Evolutionary conservation across 2,329 filamentous ascomycete species (phyloP).

Genomic region (Penicillium sp.): DNA sequence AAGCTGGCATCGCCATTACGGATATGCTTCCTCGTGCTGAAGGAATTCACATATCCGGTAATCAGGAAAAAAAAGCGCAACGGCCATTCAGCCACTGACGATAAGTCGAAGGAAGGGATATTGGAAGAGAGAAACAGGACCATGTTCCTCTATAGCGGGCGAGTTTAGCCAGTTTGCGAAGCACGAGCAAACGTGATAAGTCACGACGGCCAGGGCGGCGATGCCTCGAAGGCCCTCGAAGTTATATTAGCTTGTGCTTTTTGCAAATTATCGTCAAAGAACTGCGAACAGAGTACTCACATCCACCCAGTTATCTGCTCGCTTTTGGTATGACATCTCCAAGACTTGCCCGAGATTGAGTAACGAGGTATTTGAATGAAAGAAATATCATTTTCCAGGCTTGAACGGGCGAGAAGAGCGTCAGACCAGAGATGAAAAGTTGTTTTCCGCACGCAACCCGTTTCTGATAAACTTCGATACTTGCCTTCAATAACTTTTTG

Average conservation of each 20-base stretch:
- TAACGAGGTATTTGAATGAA: not conserved
- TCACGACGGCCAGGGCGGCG: conserved; percentile 47
- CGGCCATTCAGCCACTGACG: conserved; percentile 26
- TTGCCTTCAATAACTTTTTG: not conserved
- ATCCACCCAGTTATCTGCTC: conserved; percentile 16
- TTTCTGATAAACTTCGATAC: not conserved
- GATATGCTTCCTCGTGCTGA: conserved; percentile 29
- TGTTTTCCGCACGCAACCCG: not conserved
- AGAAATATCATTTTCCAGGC: not conserved
- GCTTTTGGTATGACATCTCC: conserved; percentile 1
- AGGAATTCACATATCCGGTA: conserved; percentile 34
- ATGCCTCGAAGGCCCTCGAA: conserved; percentile 46
- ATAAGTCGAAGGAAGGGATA: conserved; percentile 31
- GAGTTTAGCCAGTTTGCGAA: conserved; percentile 45
- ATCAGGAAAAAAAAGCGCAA: conserved; percentile 36
- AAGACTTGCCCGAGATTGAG: not conserved
- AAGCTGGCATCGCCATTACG: conserved; percentile 23
- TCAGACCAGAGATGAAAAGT: not conserved
- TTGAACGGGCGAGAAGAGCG: not conserved
- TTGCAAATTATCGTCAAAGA: not conserved
- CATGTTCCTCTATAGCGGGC: conserved; percentile 30
- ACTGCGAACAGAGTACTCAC: not conserved
- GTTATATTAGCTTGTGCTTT: not conserved
- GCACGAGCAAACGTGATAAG: conserved; percentile 45
- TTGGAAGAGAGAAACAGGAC: conserved; percentile 25